These are phyloP conservation scores for Penstemon newberryi DNA, from an alignment of 257 asterid genomes.

Conservation along the genomic window DNA sequence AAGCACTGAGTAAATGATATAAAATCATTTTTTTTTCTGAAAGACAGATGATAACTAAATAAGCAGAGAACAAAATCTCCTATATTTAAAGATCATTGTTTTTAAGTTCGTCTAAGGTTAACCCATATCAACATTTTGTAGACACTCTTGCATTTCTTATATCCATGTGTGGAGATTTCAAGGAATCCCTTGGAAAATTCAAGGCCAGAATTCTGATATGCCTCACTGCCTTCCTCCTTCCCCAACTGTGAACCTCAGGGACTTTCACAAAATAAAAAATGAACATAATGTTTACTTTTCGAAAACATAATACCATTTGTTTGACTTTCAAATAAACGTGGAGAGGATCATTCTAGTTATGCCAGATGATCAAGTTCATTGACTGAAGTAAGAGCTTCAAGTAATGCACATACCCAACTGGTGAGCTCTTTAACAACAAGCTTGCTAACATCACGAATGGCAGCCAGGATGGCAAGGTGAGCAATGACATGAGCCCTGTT, in stretches of 20 bases:
- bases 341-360: slow-evolving; percentile 3
- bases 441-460: slow-evolving; percentile 95
- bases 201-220: neutral
- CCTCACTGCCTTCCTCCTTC: no score
- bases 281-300: no score
- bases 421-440: slow-evolving; percentile 98
- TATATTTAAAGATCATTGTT: neutral
- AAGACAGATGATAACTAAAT: neutral
- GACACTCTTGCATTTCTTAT: neutral
- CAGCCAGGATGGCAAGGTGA: slow-evolving; percentile 79
- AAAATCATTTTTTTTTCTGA: neutral
- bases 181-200: neutral
- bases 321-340: no score
- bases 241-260: no score
- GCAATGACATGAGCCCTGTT: slow-evolving; percentile 67
- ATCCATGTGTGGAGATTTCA: neutral
- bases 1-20: neutral
- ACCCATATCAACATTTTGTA: no score
- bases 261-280: no score
- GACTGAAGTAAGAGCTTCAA: slow-evolving; percentile 7
- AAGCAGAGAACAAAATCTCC: neutral
- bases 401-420: slow-evolving; percentile 71
- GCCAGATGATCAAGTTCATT: slow-evolving; percentile 7
- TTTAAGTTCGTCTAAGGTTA: neutral
- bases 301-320: no score